Evolutionary conservation across 106 monocot species (phyloP), one percentile per base, ranked within the genome.

Genomic region (Hemerocallis citrina): DNA sequence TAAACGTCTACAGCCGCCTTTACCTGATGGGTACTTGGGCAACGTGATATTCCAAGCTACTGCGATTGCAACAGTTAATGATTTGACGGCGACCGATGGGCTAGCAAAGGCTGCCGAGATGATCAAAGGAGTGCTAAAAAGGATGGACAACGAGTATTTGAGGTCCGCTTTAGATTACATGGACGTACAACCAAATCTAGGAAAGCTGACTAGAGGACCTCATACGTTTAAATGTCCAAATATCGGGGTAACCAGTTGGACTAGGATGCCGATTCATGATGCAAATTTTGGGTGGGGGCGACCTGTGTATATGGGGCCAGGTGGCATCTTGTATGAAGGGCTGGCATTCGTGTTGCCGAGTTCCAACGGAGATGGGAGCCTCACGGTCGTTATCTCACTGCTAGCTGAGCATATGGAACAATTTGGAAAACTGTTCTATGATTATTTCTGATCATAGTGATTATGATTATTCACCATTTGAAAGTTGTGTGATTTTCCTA

Each of bases 21-120:
- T n/a, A n/a, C n/a, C n/a, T n/a, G n/a, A n/a, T n/a, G n/a, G n/a
- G n/a, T n/a, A n/a, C n/a, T n/a, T n/a, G n/a, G n/a, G n/a, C n/a
- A n/a, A n/a, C n/a, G n/a, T 88, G 7, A 85, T 93, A 14, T 93
- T 93, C 79, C 84, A 88, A 0, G 76, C 84, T 23, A 88, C 93
- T 3, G 85, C 88, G 4, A 44, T 85, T n/a, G n/a, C n/a, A n/a
- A n/a, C n/a, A n/a, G n/a, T n/a, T n/a, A n/a, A n/a, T n/a, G n/a
- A n/a, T n/a, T n/a, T n/a, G n/a, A n/a, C n/a, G 23, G 68, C 84
- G 4, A 72, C 73, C 0, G 82, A 70, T 5, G 85, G 82, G 50
- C 36, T 93, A 1, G 42, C 35, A 2, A 8, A 14, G 0, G 85
- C 61, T 0, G 79, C 82, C 0, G 54, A 19, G 25, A 64, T 15